Base-by-base conservation (phyloP, 2,329 filamentous ascomycete species). In the Sclerotinia sclerotiorum region DNA sequence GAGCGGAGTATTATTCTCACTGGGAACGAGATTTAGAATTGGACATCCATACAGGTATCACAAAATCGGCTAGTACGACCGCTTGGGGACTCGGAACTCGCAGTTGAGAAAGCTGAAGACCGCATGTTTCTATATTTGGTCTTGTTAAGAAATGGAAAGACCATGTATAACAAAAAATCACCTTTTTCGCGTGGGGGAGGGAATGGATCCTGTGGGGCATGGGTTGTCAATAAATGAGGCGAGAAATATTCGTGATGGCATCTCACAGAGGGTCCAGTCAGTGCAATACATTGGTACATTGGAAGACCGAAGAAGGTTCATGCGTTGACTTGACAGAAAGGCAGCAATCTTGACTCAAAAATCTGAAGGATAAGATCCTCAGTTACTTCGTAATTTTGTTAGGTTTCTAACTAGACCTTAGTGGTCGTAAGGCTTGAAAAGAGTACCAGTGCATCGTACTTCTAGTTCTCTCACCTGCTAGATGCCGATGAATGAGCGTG, bases 41-140 rank as follows among this genome's bases (percentile, higher is more conserved):
- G n/a, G n/a, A 52, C 27, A 19, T 39, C 29, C 48, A 52, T 35
- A 46, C 19, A 54, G 29, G 29, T 48, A 39, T 32, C 29, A 49
- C 46, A 7, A 35, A 49, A 21, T 24, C 7, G 29, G 66, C 39
- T 55, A 64, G 57, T 49, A 19, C 29, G 35, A 24, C 56, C 66
- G 61, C 67, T 65, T 65, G 54, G 57, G 61, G 52, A 65, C 61
- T 65, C 58, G 51, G 52, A 58, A 57, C 19, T 44, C 21, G 66
- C 32, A 35, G 51, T 44, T 32, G 52, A 56, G 63, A 44, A 67
- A 68, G 48, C 19, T 68, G 13, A 48, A 46, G 51, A 56, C 48
- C 24, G 48, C 29, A 44, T 39, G 57, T 29, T 62, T 62, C 56
- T 54, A 61, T 67, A 67, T 62, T 67, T 56, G 51, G 46, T 32